A percentile compares a stretch with the other conserved stretches of the same genome.
phyloP scores from a whole-genome alignment of 257 asterid species.

The Leptodermis oblonga region DNA sequence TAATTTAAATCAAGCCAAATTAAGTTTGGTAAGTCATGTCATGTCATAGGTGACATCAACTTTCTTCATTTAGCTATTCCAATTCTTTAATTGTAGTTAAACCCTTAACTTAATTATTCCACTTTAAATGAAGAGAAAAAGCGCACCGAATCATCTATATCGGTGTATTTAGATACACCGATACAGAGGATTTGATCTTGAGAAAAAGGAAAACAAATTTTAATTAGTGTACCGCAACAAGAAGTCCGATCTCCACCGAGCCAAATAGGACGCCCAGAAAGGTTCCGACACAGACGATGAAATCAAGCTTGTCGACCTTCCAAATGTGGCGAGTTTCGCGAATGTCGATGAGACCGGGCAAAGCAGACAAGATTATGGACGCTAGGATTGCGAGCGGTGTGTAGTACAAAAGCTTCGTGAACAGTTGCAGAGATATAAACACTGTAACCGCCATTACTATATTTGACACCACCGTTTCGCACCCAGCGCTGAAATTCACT shows the following conservation, averaged over 20 bases:
- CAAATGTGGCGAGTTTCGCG: slow-evolving; percentile 46
- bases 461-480: slow-evolving; percentile 63
- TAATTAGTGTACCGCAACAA: slow-evolving; percentile 44
- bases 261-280: slow-evolving; percentile 65
- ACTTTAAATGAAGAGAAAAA: too few species aligned
- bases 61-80: neutral
- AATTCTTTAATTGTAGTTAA: neutral
- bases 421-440: slow-evolving; percentile 40
- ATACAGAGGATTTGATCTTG: too few species aligned
- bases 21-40: too few species aligned
- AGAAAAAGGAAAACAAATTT: too few species aligned
- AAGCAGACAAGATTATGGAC: slow-evolving; percentile 61
- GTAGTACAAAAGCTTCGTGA: slow-evolving; percentile 55
- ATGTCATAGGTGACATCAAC: too few species aligned
- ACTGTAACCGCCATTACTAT: slow-evolving; percentile 72
- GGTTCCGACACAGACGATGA: slow-evolving; percentile 47
- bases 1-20: neutral
- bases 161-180: too few species aligned
- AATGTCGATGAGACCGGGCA: slow-evolving; percentile 66
- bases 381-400: slow-evolving; percentile 71
- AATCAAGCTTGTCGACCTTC: slow-evolving; percentile 70
- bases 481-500: slow-evolving; percentile 72
- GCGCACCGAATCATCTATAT: too few species aligned
- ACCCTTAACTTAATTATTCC: too few species aligned
- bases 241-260: slow-evolving; percentile 69